Conservation (phyloP, 2,329 filamentous ascomycete genomes). For the Paraconiothyrium brasiliense region DNA sequence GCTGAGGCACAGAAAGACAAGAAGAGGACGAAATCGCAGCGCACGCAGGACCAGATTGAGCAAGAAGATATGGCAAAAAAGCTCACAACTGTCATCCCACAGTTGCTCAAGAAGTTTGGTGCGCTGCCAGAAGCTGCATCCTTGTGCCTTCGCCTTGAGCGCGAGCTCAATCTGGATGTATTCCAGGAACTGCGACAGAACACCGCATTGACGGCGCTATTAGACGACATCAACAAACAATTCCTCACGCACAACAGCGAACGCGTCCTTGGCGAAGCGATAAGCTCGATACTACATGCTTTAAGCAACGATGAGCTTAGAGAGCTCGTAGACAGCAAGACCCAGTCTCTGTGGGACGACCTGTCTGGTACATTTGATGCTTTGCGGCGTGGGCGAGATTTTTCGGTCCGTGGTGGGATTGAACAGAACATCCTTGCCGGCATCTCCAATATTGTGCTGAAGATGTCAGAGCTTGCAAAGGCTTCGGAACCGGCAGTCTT, state of each 20-base stretch:
- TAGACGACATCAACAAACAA: slow-evolving; percentile 93
- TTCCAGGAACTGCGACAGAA: slow-evolving; percentile 92
- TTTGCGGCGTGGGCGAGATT: slow-evolving; percentile 73
- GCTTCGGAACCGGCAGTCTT: slow-evolving; percentile 80
- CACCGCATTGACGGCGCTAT: slow-evolving; percentile 78
- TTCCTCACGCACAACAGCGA: slow-evolving; percentile 93
- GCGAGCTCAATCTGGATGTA: slow-evolving; percentile 84
- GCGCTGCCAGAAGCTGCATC: slow-evolving; percentile 87
- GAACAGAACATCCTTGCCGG: slow-evolving; percentile 71
- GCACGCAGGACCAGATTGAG: slow-evolving; percentile 72
- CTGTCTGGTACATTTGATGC: slow-evolving; percentile 76
- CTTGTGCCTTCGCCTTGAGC: slow-evolving; percentile 84
- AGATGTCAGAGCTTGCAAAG: slow-evolving; percentile 81
- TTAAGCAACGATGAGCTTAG: slow-evolving; percentile 87
- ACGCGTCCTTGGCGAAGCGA: slow-evolving; percentile 83
- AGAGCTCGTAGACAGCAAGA: slow-evolving; percentile 82
- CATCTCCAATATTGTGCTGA: slow-evolving; percentile 76
- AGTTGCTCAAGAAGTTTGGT: slow-evolving; percentile 90
- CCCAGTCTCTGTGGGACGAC: slow-evolving; percentile 87
- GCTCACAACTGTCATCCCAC: slow-evolving; percentile 81
- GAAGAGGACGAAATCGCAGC: slow-evolving; percentile 64
- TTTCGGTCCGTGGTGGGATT: slow-evolving; percentile 76
- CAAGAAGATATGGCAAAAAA: slow-evolving; percentile 82
- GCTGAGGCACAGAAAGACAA: slow-evolving; percentile 69
- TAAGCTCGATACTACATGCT: slow-evolving; percentile 82